These are phyloP conservation scores for Blakeslea trispora DNA, from an alignment of 371 early-diverging fungal genomes.

Conservation along the genomic window DNA sequence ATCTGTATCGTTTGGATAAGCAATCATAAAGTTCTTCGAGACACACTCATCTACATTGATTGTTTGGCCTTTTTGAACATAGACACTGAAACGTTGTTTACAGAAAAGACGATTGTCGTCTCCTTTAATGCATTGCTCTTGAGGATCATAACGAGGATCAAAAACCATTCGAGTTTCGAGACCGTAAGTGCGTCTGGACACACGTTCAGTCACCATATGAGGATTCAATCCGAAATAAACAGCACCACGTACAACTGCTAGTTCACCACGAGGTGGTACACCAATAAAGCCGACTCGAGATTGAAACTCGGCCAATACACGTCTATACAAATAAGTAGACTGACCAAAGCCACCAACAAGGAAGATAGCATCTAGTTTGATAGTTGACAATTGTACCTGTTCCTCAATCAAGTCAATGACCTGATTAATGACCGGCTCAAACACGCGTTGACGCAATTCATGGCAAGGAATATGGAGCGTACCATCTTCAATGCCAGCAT, in stretches of 20 bases:
- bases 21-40: constrained; percentile 65
- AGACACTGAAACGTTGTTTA: constrained; percentile 63
- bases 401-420: constrained; percentile 60
- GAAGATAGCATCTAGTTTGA: constrained; percentile 53
- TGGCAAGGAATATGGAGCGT: constrained; percentile 54
- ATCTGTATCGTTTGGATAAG: constrained; percentile 58
- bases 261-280: constrained; percentile 57
- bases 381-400: constrained; percentile 50
- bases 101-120: constrained; percentile 51
- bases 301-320: constrained; percentile 46
- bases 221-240: constrained; percentile 62
- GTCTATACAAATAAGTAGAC: constrained; percentile 57
- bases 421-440: constrained; percentile 64
- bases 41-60: constrained; percentile 62
- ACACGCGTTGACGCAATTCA: constrained; percentile 55
- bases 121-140: constrained; percentile 58
- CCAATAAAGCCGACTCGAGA: constrained; percentile 55
- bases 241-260: constrained; percentile 54
- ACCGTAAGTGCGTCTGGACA: constrained; percentile 63
- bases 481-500: constrained; percentile 61
- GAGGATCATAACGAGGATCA: constrained; percentile 57
- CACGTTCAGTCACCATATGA: constrained; percentile 59
- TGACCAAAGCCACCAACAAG: constrained; percentile 66
- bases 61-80: constrained; percentile 61
- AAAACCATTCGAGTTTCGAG: constrained; percentile 67